phyloP scores from a whole-genome alignment of 306 rosid genomes.

The Corylus avellana region DNA sequence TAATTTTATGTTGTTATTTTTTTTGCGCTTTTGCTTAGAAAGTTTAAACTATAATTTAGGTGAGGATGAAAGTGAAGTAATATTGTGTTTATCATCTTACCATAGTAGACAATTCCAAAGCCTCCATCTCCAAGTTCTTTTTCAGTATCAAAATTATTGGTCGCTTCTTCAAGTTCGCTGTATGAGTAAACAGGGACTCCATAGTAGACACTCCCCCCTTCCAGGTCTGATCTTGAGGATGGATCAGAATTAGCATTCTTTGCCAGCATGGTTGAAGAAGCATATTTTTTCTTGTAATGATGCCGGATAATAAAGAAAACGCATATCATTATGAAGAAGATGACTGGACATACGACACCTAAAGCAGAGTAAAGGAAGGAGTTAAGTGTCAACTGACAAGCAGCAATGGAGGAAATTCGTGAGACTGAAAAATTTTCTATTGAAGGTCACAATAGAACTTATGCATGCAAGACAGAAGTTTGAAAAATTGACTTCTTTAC shows the following conservation, averaged over 20 bases:
- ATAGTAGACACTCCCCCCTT: constrained; percentile 25
- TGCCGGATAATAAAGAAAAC: not conserved
- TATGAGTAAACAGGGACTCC: constrained; percentile 40
- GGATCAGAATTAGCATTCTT: constrained; percentile 32
- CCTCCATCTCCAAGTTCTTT: constrained; percentile 57
- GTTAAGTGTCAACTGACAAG: not conserved
- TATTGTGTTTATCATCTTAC: constrained; percentile 32
- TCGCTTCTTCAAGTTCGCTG: constrained; percentile 43
- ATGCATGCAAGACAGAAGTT: not conserved
- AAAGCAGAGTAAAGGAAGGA: not conserved
- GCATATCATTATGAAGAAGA: too few species aligned
- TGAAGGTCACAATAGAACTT: constrained; percentile 15
- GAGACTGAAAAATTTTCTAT: not conserved
- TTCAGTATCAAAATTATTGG: constrained; percentile 37
- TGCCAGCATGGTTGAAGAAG: constrained; percentile 16
- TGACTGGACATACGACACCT: not conserved
- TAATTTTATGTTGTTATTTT: not conserved
- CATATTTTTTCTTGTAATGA: not conserved
- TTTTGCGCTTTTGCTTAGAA: not conserved
- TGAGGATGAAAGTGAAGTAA: not conserved
- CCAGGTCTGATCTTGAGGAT: constrained; percentile 31
- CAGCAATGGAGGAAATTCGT: not conserved
- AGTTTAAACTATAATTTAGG: not conserved
- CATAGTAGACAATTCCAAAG: constrained; percentile 57
- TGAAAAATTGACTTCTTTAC: not conserved